These are phyloP conservation scores for Amauroascus niger DNA, from an alignment of 2,329 filamentous ascomycete species.

Conservation along the genomic window DNA sequence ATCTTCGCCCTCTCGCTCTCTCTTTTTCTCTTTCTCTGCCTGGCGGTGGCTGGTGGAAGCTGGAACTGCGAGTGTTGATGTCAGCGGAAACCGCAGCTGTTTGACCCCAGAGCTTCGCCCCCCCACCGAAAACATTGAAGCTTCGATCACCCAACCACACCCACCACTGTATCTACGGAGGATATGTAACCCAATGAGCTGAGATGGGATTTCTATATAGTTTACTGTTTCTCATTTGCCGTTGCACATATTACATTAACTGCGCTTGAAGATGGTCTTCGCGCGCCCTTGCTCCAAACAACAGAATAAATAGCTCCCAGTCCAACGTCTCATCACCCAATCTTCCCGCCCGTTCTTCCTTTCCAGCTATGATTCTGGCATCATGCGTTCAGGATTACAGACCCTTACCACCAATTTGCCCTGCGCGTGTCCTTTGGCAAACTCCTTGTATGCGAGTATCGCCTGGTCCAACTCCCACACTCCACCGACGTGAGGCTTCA, in stretches of 20 bases:
- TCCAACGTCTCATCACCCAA: not conserved
- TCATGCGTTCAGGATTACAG: constrained; percentile 11
- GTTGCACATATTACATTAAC: no score
- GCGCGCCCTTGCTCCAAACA: not conserved
- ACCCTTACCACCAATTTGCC: constrained; percentile 13
- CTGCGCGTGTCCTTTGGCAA: constrained; percentile 9
- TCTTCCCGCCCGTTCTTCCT: not conserved
- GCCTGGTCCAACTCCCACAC: constrained; percentile 8
- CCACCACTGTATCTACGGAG: no score
- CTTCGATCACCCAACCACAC: not conserved
- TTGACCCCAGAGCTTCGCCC: not conserved
- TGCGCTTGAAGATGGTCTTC: not conserved
- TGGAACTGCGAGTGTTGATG: not conserved
- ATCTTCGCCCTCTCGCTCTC: no score
- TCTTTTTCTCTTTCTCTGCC: no score
- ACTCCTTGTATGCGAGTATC: constrained; percentile 8
- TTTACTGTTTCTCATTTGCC: no score
- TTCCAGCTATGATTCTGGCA: not conserved
- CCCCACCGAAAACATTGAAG: not conserved
- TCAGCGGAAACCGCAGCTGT: not conserved
- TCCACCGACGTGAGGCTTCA: constrained; percentile 9
- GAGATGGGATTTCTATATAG: no score
- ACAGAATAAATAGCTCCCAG: not conserved
- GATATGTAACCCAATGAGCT: no score
- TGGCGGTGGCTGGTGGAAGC: not conserved